Base-by-base conservation (phyloP, 148 eudicot genomes). In the Vaccinium darrowii region DNA sequence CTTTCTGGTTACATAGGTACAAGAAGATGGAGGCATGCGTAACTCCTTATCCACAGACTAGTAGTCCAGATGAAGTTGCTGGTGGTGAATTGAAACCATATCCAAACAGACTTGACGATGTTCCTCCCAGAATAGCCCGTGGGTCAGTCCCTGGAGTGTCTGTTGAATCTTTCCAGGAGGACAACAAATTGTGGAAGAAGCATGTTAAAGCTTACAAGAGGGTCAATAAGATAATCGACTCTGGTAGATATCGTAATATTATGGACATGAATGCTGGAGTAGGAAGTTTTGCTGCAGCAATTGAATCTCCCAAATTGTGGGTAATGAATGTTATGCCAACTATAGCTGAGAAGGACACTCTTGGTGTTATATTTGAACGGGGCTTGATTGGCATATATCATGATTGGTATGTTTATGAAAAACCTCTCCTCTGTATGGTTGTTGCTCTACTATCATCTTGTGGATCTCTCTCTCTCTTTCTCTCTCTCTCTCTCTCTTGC, bases 321-420 rank as follows among this genome's bases (percentile, higher is more conserved):
- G 93, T 91, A 33, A 91, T 91, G 93, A 91, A 91, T 88, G 91
- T 91, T 15, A 75, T 91, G 81, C 91, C 93, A 10, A 91, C 90
- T 9, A 84, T 88, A 14, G 90, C 90, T 13, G 90, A 89, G 81
- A 89, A 79, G 57, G 90, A 88, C 62, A 91, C 90, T 74, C 79
- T 91, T 13, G 91, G 93, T 67, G 93, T 88, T 21, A 77, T 91
- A n/a, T 91, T 50, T 19, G 93, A 91, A 71, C 89, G 93, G 10
- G 91, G 93, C 23, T 53, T 91, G 77, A 88, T 91, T n/a, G 93
- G 93, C 86, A 89, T 91, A 9, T 91, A 89, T 82, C 93, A 91
- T 84, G 91, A 91, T 76, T 91, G 93, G 91, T 91, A 84, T 87
- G 85, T 63, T 78, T 81, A 30, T 56, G 74, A 19, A 51, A 51